These are phyloP conservation scores for Astrothelium subdiscretum DNA, from an alignment of 495 filamentous ascomycete species.

Conservation along the genomic window DNA sequence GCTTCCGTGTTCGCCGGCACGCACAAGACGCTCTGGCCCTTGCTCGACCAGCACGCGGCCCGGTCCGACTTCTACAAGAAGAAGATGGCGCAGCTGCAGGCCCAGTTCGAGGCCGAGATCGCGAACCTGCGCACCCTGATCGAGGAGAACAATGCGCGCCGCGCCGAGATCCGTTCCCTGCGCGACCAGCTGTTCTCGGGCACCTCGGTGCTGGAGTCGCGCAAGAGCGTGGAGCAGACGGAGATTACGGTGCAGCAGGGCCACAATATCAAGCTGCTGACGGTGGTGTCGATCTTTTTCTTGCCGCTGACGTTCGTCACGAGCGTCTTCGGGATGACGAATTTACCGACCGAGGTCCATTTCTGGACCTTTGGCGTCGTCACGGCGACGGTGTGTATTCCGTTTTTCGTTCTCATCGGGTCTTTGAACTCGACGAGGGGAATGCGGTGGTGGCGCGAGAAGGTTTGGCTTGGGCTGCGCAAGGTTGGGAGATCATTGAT, in stretches of 20 bases:
- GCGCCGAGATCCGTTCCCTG: constrained; percentile 26
- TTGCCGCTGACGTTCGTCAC: constrained; percentile 37
- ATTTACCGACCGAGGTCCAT: constrained; percentile 25
- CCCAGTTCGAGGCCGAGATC: constrained; percentile 20
- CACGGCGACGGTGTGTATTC: constrained; percentile 31
- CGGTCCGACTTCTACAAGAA: constrained; percentile 18
- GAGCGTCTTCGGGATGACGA: constrained; percentile 36
- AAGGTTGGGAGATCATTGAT: not conserved
- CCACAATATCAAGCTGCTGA: constrained; percentile 38
- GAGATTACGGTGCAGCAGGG: constrained; percentile 32
- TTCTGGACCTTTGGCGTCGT: constrained; percentile 31
- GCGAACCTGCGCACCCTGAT: constrained; percentile 14
- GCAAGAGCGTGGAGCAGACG: constrained; percentile 28
- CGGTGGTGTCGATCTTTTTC: constrained; percentile 39
- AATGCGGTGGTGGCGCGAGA: constrained; percentile 14
- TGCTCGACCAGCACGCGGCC: constrained; percentile 16
- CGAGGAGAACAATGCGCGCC: constrained; percentile 18
- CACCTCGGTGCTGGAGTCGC: constrained; percentile 31
- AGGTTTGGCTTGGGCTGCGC: not conserved
- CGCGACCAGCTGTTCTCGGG: constrained; percentile 35
- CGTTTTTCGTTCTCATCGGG: constrained; percentile 35
- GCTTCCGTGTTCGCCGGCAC: constrained; percentile 40
- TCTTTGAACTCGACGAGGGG: constrained; percentile 28
- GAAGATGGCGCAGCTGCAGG: constrained; percentile 11
- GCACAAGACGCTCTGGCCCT: constrained; percentile 34